These are phyloP conservation scores for Pontederia paniculata DNA, from an alignment of 176 grass and related monocot species.

Conservation along the genomic window DNA sequence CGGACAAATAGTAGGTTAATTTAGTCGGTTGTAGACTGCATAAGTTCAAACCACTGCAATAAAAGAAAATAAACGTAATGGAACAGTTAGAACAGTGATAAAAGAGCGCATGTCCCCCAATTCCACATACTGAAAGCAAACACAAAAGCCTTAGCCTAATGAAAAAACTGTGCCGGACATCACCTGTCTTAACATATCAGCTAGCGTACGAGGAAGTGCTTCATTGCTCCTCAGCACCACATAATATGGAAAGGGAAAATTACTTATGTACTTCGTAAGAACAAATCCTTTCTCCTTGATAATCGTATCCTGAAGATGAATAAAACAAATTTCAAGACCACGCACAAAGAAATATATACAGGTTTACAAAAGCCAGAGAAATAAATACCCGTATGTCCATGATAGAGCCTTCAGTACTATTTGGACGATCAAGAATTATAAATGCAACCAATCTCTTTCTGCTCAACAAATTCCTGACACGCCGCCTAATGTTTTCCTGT, in stretches of 20 bases:
- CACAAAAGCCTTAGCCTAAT: neutral
- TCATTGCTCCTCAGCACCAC: conserved; percentile 70
- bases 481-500: conserved; percentile 65
- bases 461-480: conserved; percentile 68
- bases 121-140: neutral
- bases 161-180: neutral
- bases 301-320: conserved; percentile 33
- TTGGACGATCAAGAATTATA: conserved; percentile 63
- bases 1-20: neutral
- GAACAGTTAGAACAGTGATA: neutral
- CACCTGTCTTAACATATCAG: conserved; percentile 94
- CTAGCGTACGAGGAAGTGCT: conserved; percentile 74
- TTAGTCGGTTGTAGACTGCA: conserved; percentile 50
- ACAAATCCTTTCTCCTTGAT: conserved; percentile 29
- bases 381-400: conserved; percentile 43
- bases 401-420: conserved; percentile 49
- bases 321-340: conserved; percentile 1
- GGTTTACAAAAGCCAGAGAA: neutral
- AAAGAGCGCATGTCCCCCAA: neutral
- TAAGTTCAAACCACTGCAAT: conserved; percentile 92
- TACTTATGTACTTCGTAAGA: conserved; percentile 55
- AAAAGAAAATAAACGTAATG: conserved; percentile 16
- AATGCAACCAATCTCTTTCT: conserved; percentile 80
- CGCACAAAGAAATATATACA: neutral
- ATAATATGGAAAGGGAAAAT: conserved; percentile 87